These are phyloP conservation scores for Claviceps arundinis DNA, from an alignment of 2,329 filamentous ascomycete species.

Conservation along the genomic window DNA sequence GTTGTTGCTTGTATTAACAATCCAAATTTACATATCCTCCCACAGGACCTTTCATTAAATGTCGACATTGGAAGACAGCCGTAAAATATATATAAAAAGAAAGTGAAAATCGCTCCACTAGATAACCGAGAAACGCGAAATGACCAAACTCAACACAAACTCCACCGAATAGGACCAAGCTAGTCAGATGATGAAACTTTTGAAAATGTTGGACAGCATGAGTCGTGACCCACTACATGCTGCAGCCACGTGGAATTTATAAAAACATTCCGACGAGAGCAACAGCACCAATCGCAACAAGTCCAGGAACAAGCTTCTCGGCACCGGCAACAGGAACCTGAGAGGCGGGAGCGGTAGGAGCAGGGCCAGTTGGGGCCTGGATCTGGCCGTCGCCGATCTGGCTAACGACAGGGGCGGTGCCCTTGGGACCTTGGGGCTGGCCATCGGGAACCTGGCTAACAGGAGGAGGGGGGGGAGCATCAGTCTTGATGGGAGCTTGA, in stretches of 20 bases:
- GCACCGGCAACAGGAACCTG: slow-evolving; percentile 12
- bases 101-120: background rate
- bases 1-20: slow-evolving; percentile 1
- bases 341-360: slow-evolving; percentile 3
- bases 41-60: no score
- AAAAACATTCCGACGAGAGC: slow-evolving; percentile 10
- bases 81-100: background rate
- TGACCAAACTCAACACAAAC: background rate
- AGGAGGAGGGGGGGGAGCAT: slow-evolving; percentile 22
- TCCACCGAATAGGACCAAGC: background rate
- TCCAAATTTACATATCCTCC: background rate
- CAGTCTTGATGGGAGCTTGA: slow-evolving; percentile 18
- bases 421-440: background rate
- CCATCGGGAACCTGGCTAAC: slow-evolving; percentile 26
- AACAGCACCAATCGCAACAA: slow-evolving; percentile 7
- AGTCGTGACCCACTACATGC: background rate
- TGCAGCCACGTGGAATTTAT: slow-evolving; percentile 1
- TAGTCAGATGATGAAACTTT: no score
- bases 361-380: slow-evolving; percentile 23
- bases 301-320: slow-evolving; percentile 6
- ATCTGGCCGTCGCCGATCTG: slow-evolving; percentile 32
- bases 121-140: background rate
- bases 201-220: background rate
- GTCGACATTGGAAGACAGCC: background rate
- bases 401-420: slow-evolving; percentile 24